Percentiles rank a stretch among this genome's conserved stretches.
Evolutionary conservation across 1,139 yeast species (phyloP).

Genomic region (Casaregolazyma suthepensis): DNA sequence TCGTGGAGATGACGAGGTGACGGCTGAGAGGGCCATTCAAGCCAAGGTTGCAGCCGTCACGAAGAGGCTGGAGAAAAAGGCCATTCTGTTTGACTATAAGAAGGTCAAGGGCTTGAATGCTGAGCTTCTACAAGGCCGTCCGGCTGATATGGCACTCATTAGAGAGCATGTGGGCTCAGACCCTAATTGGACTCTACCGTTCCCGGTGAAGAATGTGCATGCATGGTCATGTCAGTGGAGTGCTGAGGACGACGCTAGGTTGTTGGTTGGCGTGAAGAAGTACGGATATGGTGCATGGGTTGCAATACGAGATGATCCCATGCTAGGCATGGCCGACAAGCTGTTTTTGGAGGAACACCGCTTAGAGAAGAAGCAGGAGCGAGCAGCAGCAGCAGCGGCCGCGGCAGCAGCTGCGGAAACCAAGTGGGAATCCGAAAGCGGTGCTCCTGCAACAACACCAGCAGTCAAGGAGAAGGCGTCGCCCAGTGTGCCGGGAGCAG

Average conservation of each 20-base stretch:
- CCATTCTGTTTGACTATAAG: slow-evolving; percentile 80
- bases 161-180: slow-evolving; percentile 49
- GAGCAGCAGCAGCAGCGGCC: slow-evolving; percentile 28
- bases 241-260: slow-evolving; percentile 74
- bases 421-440: slow-evolving; percentile 14
- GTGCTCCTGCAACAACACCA: slow-evolving; percentile 7
- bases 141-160: slow-evolving; percentile 68
- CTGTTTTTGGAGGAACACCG: slow-evolving; percentile 51
- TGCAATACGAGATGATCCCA: slow-evolving; percentile 91
- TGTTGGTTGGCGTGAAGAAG: slow-evolving; percentile 79
- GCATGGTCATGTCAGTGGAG: slow-evolving; percentile 93
- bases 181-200: slow-evolving; percentile 47
- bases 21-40: slow-evolving; percentile 44
- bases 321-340: slow-evolving; percentile 79
- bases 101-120: slow-evolving; percentile 91
- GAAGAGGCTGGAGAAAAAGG: slow-evolving; percentile 55
- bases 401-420: slow-evolving; percentile 9
- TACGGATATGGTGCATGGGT: slow-evolving; percentile 97
- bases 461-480: slow-evolving; percentile 25
- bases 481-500: slow-evolving; percentile 83
- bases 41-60: slow-evolving; percentile 5
- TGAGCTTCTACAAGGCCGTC: slow-evolving; percentile 75
- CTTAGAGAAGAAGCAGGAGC: slow-evolving; percentile 37
- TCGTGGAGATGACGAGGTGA: slow-evolving; percentile 9
- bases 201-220: slow-evolving; percentile 69